phyloP scores from a whole-genome alignment of 2,329 filamentous ascomycete species.

The Trichoderma atroviride region DNA sequence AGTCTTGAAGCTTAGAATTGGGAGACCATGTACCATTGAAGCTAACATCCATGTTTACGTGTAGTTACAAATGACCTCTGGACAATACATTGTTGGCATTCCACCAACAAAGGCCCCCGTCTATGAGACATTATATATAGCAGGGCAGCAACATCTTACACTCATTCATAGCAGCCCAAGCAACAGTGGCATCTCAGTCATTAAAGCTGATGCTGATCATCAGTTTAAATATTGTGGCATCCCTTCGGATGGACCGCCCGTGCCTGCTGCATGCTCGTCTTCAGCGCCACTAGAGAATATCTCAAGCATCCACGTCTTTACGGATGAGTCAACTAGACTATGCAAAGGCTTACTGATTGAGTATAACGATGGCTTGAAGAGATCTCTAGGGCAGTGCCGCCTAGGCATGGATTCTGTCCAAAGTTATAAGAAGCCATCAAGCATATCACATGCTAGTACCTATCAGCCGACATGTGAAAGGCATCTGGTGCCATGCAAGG shows the following conservation, averaged over 20 bases:
- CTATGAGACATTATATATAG: not conserved
- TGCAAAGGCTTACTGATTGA: not conserved
- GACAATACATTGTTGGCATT: not conserved
- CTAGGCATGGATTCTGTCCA: slow-evolving; percentile 1
- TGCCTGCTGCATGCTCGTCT: not conserved
- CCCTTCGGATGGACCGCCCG: not conserved
- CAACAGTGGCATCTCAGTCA: not conserved
- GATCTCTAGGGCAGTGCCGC: not conserved
- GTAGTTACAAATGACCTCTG: not conserved
- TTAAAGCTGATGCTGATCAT: not conserved
- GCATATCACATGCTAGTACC: not conserved
- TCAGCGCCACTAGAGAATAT: not conserved
- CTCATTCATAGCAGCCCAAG: not conserved
- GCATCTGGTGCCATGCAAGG: not conserved
- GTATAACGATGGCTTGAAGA: not conserved
- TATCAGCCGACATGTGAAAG: not conserved
- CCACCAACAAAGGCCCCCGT: not conserved
- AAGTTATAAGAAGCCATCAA: not conserved
- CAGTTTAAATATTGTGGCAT: not conserved
- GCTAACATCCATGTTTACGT: not conserved
- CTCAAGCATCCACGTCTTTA: not conserved
- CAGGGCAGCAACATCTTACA: not conserved
- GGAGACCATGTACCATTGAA: not conserved
- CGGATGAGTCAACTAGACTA: not conserved
- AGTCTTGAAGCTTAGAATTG: not conserved